These are phyloP conservation scores for Malassezia yamatoensis DNA, from an alignment of 1,284 basidiomycete species.

Conservation along the genomic window DNA sequence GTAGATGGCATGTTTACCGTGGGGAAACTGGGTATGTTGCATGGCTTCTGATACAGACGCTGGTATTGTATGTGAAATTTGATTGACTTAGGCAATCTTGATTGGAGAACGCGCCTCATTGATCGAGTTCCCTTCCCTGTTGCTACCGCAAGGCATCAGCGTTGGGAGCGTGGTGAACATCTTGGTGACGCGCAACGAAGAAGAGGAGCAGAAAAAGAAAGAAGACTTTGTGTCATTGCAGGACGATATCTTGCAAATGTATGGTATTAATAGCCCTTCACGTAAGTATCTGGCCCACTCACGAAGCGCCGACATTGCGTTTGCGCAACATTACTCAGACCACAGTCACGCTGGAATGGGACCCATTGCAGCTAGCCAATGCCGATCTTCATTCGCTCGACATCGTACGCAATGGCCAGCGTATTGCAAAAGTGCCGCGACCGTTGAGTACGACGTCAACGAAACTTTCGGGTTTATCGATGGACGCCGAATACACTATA, in stretches of 20 bases:
- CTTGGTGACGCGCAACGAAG: slow-evolving; percentile 36
- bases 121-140: slow-evolving; percentile 47
- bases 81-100: slow-evolving; percentile 42
- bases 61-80: slow-evolving; percentile 12
- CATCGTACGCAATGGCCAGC: slow-evolving; percentile 41
- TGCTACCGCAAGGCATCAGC: slow-evolving; percentile 38
- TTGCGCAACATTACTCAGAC: slow-evolving; percentile 45
- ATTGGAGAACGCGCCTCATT: slow-evolving; percentile 45
- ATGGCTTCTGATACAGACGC: slow-evolving; percentile 9
- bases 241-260: slow-evolving; percentile 41
- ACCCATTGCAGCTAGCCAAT: slow-evolving; percentile 34
- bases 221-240: slow-evolving; percentile 41
- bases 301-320: slow-evolving; percentile 27
- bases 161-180: slow-evolving; percentile 45
- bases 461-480: slow-evolving; percentile 40
- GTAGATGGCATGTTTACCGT: slow-evolving; percentile 40
- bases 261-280: slow-evolving; percentile 33
- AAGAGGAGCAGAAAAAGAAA: slow-evolving; percentile 32
- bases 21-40: slow-evolving; percentile 36
- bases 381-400: slow-evolving; percentile 38
- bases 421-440: slow-evolving; percentile 42
- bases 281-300: slow-evolving; percentile 16
- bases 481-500: slow-evolving; percentile 44
- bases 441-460: slow-evolving; percentile 42
- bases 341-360: slow-evolving; percentile 45